These are phyloP conservation scores for Pelagophyceae sp. DNA, from an alignment of 352 stramenopile species.

Conservation along the genomic window DNA sequence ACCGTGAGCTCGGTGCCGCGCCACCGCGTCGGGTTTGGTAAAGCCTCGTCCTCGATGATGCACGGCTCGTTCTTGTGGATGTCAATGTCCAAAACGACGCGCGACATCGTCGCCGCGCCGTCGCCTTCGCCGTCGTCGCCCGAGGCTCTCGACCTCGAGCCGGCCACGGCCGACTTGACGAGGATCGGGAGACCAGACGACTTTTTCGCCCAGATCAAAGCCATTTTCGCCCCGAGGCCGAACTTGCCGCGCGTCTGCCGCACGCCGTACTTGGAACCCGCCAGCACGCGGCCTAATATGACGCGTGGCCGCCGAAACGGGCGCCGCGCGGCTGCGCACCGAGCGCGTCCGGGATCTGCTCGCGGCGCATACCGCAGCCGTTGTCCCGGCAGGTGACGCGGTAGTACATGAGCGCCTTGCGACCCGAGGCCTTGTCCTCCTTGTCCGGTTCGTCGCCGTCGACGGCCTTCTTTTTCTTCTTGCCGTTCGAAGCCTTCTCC, in stretches of 20 bases:
- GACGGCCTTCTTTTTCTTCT: slow-evolving; percentile 29
- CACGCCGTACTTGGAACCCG: slow-evolving; percentile 69
- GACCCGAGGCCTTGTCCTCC: slow-evolving; percentile 33
- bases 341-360: slow-evolving; percentile 58
- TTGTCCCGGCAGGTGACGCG: slow-evolving; percentile 63
- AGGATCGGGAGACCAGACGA: slow-evolving; percentile 63
- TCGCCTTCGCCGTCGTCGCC: slow-evolving; percentile 25
- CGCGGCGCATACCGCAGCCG: slow-evolving; percentile 64
- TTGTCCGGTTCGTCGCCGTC: slow-evolving; percentile 31
- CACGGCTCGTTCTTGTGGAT: slow-evolving; percentile 70
- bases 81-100: slow-evolving; percentile 63
- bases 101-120: slow-evolving; percentile 25
- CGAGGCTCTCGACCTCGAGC: slow-evolving; percentile 31
- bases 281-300: slow-evolving; percentile 65
- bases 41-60: slow-evolving; percentile 53
- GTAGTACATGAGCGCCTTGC: slow-evolving; percentile 45
- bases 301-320: no score
- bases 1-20: slow-evolving; percentile 55
- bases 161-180: slow-evolving; percentile 40
- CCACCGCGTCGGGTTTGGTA: slow-evolving; percentile 47
- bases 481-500: slow-evolving; percentile 28
- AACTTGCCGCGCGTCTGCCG: slow-evolving; percentile 72
- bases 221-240: slow-evolving; percentile 77
- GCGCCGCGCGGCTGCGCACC: no score
- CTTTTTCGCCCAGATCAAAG: slow-evolving; percentile 76